A percentile compares a stretch with the other conserved stretches of the same genome.
These are phyloP conservation scores for Neofusicoccum umdonicola DNA, from an alignment of 2,329 filamentous ascomycete genomes.

Conservation along the genomic window DNA sequence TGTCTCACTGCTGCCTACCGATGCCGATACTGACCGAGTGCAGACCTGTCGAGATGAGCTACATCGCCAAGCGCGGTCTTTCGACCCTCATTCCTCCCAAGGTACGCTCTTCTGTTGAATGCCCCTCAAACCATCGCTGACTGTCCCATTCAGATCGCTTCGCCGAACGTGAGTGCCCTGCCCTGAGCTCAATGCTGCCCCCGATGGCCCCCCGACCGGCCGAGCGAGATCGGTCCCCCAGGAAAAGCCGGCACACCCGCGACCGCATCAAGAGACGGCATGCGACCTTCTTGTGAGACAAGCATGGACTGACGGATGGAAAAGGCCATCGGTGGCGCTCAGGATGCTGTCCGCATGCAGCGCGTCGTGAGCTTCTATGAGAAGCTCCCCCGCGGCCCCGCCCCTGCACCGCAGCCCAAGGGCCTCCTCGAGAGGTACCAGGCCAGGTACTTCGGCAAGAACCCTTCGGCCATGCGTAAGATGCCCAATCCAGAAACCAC, in stretches of 20 bases:
- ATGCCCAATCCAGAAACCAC: constrained; percentile 20
- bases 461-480: constrained; percentile 84
- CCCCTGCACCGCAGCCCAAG: constrained; percentile 76
- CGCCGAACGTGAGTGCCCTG: constrained; percentile 67
- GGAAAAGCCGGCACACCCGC: constrained; percentile 1
- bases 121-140: constrained; percentile 35
- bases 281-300: constrained; percentile 19
- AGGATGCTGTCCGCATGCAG: constrained; percentile 96
- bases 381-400: constrained; percentile 90
- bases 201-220: neutral
- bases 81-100: constrained; percentile 99
- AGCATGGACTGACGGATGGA: constrained; percentile 24
- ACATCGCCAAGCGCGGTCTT: constrained; percentile 82
- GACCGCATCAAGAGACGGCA: neutral
- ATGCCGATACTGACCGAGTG: constrained; percentile 30
- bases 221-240: constrained; percentile 5
- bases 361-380: constrained; percentile 98
- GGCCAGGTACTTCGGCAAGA: constrained; percentile 87
- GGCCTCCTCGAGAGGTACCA: constrained; percentile 88
- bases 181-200: neutral
- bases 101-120: constrained; percentile 55
- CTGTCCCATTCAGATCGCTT: constrained; percentile 63
- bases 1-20: neutral
- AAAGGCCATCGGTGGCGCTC: constrained; percentile 89
- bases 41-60: constrained; percentile 74